These are phyloP conservation scores for Carex pumila DNA, from an alignment of 176 grass and related monocot species.

Conservation along the genomic window DNA sequence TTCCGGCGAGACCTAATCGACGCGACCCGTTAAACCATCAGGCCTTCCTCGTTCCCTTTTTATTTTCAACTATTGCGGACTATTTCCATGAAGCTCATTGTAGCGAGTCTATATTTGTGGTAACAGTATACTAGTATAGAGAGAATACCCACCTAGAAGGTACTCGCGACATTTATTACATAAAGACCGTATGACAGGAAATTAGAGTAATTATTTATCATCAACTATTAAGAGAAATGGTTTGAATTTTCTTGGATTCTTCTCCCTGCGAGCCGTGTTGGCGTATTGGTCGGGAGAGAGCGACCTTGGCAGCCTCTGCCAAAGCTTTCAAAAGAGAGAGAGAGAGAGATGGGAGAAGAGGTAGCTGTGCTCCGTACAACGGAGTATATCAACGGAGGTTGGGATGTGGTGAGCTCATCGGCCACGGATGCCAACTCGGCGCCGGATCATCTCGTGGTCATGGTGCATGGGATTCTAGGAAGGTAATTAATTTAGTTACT, in stretches of 20 bases:
- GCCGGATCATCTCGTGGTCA: conserved; percentile 59
- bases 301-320: no score
- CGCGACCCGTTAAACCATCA: conserved; percentile 1
- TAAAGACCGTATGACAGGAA: background rate
- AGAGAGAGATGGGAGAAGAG: conserved; percentile 21
- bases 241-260: background rate
- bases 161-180: background rate
- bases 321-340: background rate
- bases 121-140: background rate
- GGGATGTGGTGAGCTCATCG: background rate
- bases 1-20: background rate
- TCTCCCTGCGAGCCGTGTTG: background rate
- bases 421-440: background rate
- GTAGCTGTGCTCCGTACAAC: conserved; percentile 9
- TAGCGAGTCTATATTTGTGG: background rate
- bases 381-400: background rate
- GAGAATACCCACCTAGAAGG: no score
- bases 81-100: background rate
- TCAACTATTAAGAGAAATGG: conserved; percentile 6
- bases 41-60: no score
- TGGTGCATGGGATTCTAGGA: conserved; percentile 79
- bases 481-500: conserved; percentile 20
- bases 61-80: background rate
- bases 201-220: background rate
- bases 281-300: background rate